Conservation (phyloP, 495 filamentous ascomycete genomes). For the Penicillium atrosanguineum region DNA sequence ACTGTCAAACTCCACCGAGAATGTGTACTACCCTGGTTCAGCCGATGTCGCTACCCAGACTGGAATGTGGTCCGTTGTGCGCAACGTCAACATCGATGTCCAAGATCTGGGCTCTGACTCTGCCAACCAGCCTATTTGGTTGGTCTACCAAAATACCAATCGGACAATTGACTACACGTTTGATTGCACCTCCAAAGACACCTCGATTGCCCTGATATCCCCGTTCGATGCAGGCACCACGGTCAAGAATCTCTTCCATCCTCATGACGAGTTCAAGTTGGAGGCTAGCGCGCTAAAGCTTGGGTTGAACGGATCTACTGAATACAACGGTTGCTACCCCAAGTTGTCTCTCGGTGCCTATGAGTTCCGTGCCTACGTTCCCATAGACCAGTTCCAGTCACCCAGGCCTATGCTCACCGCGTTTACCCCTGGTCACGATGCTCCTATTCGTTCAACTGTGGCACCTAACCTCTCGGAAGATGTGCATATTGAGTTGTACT, state of each 20-base stretch:
- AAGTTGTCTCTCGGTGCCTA: constrained; percentile 52
- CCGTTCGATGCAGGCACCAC: constrained; percentile 53
- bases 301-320: constrained; percentile 38
- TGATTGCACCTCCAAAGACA: constrained; percentile 46
- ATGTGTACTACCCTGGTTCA: constrained; percentile 52
- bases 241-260: constrained; percentile 64
- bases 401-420: constrained; percentile 62
- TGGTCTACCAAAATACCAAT: constrained; percentile 63
- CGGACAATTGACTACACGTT: constrained; percentile 53
- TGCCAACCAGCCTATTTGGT: constrained; percentile 57
- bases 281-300: constrained; percentile 33
- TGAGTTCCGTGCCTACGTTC: constrained; percentile 65
- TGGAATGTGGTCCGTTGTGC: constrained; percentile 64
- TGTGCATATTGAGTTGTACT: constrained; percentile 53
- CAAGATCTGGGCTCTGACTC: constrained; percentile 46
- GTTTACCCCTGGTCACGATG: constrained; percentile 63
- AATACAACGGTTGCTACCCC: constrained; percentile 55
- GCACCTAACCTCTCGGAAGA: constrained; percentile 40
- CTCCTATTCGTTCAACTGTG: constrained; percentile 51
- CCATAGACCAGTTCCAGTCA: constrained; percentile 38
- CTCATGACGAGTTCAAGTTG: constrained; percentile 55
- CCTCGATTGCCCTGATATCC: constrained; percentile 48
- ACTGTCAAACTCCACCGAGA: constrained; percentile 55
- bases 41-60: constrained; percentile 53
- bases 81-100: constrained; percentile 41